These are phyloP conservation scores for Suhomyces wounanorum DNA, from an alignment of 1,139 yeast genomes.

Conservation along the genomic window DNA sequence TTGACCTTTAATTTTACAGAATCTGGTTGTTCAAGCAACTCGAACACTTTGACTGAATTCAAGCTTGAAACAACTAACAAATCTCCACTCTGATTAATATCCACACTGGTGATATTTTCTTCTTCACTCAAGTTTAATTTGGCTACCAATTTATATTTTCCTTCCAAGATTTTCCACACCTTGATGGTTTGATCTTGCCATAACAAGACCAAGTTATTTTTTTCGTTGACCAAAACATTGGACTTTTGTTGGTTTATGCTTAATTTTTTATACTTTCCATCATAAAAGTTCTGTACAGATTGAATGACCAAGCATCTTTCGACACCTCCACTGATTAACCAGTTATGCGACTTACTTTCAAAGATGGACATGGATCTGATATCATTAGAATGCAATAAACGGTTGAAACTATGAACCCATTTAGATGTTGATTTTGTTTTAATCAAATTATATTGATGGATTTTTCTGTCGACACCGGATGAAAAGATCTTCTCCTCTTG, in stretches of 20 bases:
- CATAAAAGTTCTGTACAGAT: conserved; percentile 67
- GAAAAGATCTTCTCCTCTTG: conserved; percentile 70
- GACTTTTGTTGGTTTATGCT: conserved; percentile 65
- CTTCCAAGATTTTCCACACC: conserved; percentile 66
- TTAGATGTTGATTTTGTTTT: conserved; percentile 38
- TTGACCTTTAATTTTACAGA: conserved; percentile 48
- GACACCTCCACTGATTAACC: conserved; percentile 86
- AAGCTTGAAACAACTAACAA: conserved; percentile 73
- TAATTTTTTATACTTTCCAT: conserved; percentile 72
- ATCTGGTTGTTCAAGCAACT: conserved; percentile 30
- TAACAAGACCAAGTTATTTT: conserved; percentile 57
- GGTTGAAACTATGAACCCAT: conserved; percentile 81
- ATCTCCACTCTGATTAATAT: conserved; percentile 66
- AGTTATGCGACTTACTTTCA: conserved; percentile 68
- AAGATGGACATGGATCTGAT: conserved; percentile 75
- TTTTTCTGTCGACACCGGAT: conserved; percentile 93
- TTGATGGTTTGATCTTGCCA: conserved; percentile 86
- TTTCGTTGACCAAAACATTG: conserved; percentile 53
- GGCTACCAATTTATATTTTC: conserved; percentile 54
- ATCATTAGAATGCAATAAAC: conserved; percentile 87
- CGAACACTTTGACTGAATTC: conserved; percentile 68
- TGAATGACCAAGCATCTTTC: conserved; percentile 78
- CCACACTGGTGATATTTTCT: conserved; percentile 74
- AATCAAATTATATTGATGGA: conserved; percentile 63
- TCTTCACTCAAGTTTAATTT: conserved; percentile 73